Evolutionary conservation across 202 grass and related monocot species (phyloP), one percentile per base, ranked within the genome.

Genomic region (Carex sylvatica): DNA sequence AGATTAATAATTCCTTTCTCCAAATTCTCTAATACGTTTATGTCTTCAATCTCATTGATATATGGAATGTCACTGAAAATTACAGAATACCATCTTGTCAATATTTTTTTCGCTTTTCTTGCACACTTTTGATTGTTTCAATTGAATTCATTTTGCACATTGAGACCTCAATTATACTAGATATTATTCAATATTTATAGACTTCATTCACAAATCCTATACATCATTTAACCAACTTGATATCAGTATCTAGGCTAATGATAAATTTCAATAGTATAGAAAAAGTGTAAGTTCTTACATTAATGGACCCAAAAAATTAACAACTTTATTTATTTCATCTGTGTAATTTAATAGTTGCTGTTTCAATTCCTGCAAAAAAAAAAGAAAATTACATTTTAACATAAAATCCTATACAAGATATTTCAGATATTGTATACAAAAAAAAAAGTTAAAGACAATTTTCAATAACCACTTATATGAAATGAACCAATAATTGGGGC

Each of bases 271-370:
- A 24, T 60, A 40, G 2, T 13, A 38, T 11, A 59, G 0, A 59
- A 59, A 56, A 38, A 75, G 20, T 51, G 66, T 33, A 35, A 61
- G 23, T 47, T 58, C 42, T 60, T 49, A 80, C 78, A 19, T 31
- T 6, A 84, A 28, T 66, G 19, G 83, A 47, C 54, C 53, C 81
- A 80, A 58, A 16, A 84, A 75, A 69, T 42, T 40, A 40, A 40
- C 38, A 40, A 0, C 38, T 40, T 40, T 7, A 52, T 36, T 80
- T 89, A 83, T 86, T 36, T 82, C 9, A 0, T 71, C 49, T 86
- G 16, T 66, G 74, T 16, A 53, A 16, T 8, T 2, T 11, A 52
- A 42, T 62, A 55, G 4, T 85, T 59, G 71, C 79, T 79, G 13
- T 36, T 87, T 88, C 78, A 74, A 70, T 60, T 63, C 28, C 54